Evolutionary conservation across 371 early-diverging fungal genomes (phyloP).

Genomic region (Rhizopus microsporus): DNA sequence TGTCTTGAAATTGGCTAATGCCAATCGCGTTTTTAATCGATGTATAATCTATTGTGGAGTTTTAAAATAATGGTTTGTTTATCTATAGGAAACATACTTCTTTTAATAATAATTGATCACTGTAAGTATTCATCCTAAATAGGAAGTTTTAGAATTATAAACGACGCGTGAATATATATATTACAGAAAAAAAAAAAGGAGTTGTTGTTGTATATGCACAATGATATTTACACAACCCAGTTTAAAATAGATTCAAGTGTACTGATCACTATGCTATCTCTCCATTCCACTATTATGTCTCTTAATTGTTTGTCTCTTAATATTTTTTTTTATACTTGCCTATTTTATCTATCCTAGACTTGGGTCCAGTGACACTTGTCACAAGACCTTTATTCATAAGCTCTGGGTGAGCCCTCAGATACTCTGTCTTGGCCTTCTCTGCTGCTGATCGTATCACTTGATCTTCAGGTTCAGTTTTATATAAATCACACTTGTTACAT

Average conservation of each 20-base stretch:
- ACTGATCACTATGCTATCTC: neutral
- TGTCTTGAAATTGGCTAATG: conserved; percentile 37
- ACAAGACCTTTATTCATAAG: conserved; percentile 5
- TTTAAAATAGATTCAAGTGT: neutral
- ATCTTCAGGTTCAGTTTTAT: conserved; percentile 58
- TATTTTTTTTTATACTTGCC: conserved; percentile 7
- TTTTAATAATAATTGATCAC: neutral
- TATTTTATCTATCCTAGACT: conserved; percentile 23
- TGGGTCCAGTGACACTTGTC: conserved; percentile 34
- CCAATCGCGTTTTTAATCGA: conserved; percentile 33
- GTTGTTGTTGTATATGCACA: too few species aligned
- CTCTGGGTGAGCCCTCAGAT: conserved; percentile 50
- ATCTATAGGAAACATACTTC: neutral
- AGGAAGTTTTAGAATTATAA: neutral
- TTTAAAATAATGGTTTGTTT: conserved; percentile 6
- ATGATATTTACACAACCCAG: neutral
- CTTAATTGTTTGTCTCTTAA: too few species aligned
- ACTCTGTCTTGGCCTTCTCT: conserved; percentile 49
- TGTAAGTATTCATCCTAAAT: neutral
- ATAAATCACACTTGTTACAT: conserved; percentile 65
- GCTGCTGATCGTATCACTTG: conserved; percentile 52
- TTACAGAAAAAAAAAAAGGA: too few species aligned
- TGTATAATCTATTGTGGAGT: conserved; percentile 10
- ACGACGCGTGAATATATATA: too few species aligned
- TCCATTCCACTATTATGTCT: neutral